These are phyloP conservation scores for Cardamine occulta DNA, from an alignment of 345 rosid genomes.

Conservation along the genomic window DNA sequence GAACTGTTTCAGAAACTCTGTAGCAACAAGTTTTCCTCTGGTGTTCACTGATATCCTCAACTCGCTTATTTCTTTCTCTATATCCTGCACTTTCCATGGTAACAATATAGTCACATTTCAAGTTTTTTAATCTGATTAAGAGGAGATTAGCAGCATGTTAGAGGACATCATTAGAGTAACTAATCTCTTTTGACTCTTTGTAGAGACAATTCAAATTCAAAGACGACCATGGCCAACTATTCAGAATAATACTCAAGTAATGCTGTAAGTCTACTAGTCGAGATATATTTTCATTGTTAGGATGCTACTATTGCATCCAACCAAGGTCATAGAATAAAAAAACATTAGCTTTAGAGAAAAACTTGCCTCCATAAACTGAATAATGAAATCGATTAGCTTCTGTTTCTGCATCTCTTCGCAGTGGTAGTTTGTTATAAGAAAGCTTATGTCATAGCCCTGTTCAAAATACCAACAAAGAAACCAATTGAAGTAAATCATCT, in stretches of 20 bases:
- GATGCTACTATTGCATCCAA: constrained; percentile 4
- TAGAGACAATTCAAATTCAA: neutral
- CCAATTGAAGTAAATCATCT: neutral
- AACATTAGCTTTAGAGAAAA: constrained; percentile 28
- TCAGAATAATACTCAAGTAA: neutral
- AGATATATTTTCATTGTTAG: constrained; percentile 12
- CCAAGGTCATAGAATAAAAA: neutral
- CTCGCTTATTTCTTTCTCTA: constrained; percentile 91
- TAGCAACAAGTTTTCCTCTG: constrained; percentile 88
- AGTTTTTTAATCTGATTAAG: neutral
- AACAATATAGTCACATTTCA: neutral
- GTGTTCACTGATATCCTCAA: constrained; percentile 90
- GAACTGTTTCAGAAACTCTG: constrained; percentile 92
- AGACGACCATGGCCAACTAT: too few species aligned
- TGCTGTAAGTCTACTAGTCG: neutral
- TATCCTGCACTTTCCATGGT: constrained; percentile 67
- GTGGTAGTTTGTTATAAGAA: constrained; percentile 94
- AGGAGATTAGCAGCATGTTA: neutral
- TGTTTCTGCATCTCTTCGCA: constrained; percentile 98
- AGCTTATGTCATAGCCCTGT: constrained; percentile 98
- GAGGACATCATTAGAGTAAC: neutral
- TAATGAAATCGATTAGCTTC: constrained; percentile 91
- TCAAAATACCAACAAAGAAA: constrained; percentile 36
- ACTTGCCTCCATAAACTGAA: constrained; percentile 98
- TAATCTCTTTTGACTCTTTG: neutral